Evolutionary conservation across 1,284 basidiomycete genomes (phyloP).

Genomic region (Cryptococcus depauperatus): DNA sequence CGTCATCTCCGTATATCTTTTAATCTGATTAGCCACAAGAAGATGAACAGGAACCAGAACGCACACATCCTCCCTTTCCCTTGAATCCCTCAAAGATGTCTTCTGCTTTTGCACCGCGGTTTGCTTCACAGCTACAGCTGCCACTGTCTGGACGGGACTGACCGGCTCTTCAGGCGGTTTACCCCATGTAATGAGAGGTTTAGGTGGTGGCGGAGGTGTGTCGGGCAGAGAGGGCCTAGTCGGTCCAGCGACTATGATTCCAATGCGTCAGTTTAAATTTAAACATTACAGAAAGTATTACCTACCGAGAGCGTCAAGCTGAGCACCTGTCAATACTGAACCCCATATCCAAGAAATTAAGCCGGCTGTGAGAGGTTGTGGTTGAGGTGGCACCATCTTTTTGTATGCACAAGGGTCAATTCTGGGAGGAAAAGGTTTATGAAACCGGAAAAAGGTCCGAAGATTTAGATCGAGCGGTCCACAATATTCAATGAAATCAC

Average conservation of each 20-base stretch:
- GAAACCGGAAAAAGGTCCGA: conserved; percentile 45
- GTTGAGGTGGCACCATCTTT: conserved; percentile 33
- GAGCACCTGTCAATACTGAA: conserved; percentile 39
- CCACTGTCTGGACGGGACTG: conserved; percentile 12
- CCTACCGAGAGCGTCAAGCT: conserved; percentile 38
- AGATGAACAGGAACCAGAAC: conserved; percentile 2
- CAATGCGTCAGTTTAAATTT: neutral
- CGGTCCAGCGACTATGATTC: conserved; percentile 37
- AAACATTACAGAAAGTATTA: neutral
- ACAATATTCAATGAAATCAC: conserved; percentile 44
- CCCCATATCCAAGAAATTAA: conserved; percentile 44
- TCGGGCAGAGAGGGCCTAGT: conserved; percentile 30
- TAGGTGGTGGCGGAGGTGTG: conserved; percentile 26
- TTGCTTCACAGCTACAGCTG: conserved; percentile 20
- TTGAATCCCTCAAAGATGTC: conserved; percentile 17
- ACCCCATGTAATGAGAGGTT: conserved; percentile 42
- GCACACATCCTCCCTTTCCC: conserved; percentile 37
- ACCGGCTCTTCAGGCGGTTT: conserved; percentile 25
- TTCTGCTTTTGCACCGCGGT: conserved; percentile 23
- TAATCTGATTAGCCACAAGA: neutral
- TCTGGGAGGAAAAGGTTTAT: conserved; percentile 42
- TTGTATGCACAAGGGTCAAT: conserved; percentile 35
- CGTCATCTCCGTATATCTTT: conserved; percentile 39
- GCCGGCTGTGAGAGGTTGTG: conserved; percentile 30
- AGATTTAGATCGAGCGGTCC: conserved; percentile 41